Evolutionary conservation across 768 basidiomycete genomes (phyloP), one percentile per base, ranked within the genome.

Genomic region (Kwoniella dejecticola): DNA sequence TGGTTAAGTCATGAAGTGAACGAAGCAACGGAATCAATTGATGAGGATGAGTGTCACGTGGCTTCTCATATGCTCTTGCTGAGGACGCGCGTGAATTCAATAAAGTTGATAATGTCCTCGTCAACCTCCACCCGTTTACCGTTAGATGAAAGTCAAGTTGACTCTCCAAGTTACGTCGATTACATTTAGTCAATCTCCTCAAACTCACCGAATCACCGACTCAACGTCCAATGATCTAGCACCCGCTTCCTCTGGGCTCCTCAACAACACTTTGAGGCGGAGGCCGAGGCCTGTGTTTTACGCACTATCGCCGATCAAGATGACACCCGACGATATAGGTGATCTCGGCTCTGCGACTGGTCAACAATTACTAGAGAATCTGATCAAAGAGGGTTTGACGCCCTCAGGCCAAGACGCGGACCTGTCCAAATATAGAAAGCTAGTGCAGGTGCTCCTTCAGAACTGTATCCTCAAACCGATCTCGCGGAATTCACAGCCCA

Each of bases 371-470:
- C 62, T 75, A 8, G 58, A 66, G 38, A 62, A 66, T 12, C 68
- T 75, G 46, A 71, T 75, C 52, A 52, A 62, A 19, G 66, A 75
- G 44, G 74, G 71, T 17, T 60, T 72, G 17, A 60, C 62, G 1
- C 61, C 62, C 24, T 63, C 62, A 21, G 57, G 41, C 0, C 45
- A 60, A 46, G 49, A 57, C 13, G 42, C 63, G 21, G 72, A 74
- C 33, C 50, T 59, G 2, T 40, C 31, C 13, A 60, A 61, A 29
- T 72, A 68, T 55, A 62, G 70, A 11, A 53, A 66, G 29, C 62
- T 76, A 6, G 40, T 74, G 30, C 61, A 67, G 47, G 69, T 72
- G 19, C 63, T 76, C 23, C 41, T 72, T 45, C 58, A 65, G 48
- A 64, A 70, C 21, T 74, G 75, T 45, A 55, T 76, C 27, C 60